A percentile compares a stretch with the other conserved stretches of the same genome.
Evolutionary conservation across 2,329 filamentous ascomycete genomes (phyloP).

Genomic region (Ceratocystis variospora): DNA sequence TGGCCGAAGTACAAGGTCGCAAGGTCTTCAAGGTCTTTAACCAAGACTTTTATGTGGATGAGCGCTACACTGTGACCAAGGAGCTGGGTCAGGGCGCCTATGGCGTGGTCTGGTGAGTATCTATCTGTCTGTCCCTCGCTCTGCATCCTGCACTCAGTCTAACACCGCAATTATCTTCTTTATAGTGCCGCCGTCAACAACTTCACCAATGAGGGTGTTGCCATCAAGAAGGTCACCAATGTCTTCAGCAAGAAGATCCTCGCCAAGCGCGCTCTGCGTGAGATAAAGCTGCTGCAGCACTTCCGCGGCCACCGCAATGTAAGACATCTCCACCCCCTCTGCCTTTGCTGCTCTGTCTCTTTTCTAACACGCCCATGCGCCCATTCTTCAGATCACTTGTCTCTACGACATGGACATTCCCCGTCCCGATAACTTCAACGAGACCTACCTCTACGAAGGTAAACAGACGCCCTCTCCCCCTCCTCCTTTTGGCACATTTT

Average conservation of each 20-base stretch:
- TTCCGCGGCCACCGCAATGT: constrained; percentile 84
- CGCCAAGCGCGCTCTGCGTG: constrained; percentile 89
- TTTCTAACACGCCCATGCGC: not conserved
- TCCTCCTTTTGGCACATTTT: not conserved
- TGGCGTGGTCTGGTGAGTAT: constrained; percentile 81
- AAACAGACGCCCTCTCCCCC: constrained; percentile 24
- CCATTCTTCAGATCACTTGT: constrained; percentile 69
- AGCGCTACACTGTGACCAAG: constrained; percentile 96
- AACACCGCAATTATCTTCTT: constrained; percentile 15
- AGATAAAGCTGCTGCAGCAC: constrained; percentile 97
- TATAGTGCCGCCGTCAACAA: constrained; percentile 79
- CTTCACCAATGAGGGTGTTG: constrained; percentile 81
- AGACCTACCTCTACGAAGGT: constrained; percentile 98
- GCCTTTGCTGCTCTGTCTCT: not conserved
- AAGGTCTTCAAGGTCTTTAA: constrained; percentile 99
- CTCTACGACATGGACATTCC: constrained; percentile 99
- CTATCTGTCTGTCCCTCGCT: constrained; percentile 9
- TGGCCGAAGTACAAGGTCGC: constrained; percentile 40
- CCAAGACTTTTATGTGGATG: constrained; percentile 97
- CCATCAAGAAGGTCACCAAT: constrained; percentile 99
- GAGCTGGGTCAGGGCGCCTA: constrained; percentile 97
- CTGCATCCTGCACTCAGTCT: not conserved
- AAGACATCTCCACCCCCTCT: constrained; percentile 25
- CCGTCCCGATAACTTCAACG: constrained; percentile 93
- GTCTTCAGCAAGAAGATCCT: constrained; percentile 99